Percentiles rank a stretch among this genome's conserved stretches.
Conservation (phyloP, 306 rosid genomes). For the Gynostemma pentaphyllum region DNA sequence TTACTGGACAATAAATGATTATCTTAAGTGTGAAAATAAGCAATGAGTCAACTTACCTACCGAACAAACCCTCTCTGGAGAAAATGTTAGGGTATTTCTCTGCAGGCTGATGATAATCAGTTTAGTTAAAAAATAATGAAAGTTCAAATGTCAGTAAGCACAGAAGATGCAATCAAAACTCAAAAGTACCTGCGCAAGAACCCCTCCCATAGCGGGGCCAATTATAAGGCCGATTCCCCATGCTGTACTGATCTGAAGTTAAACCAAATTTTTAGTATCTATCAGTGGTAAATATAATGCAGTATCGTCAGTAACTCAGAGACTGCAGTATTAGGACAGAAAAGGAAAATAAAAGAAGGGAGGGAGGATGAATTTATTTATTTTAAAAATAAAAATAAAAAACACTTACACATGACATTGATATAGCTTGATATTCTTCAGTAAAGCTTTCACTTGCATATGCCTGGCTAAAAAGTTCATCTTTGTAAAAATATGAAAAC, state of each 20-base stretch:
- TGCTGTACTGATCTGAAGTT: constrained; percentile 56
- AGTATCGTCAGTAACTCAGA: neutral
- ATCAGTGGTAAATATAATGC: neutral
- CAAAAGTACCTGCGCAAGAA: constrained; percentile 73
- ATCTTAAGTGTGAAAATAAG: neutral
- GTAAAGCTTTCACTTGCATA: constrained; percentile 59
- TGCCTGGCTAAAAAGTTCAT: constrained; percentile 41
- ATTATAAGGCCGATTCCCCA: constrained; percentile 70
- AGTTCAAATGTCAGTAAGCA: neutral
- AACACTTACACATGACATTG: constrained; percentile 64
- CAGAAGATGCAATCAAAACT: constrained; percentile 2
- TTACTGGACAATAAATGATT: neutral
- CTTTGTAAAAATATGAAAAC: neutral
- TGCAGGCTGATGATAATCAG: constrained; percentile 45
- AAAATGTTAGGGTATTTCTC: constrained; percentile 65
- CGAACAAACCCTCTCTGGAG: constrained; percentile 49
- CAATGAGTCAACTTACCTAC: constrained; percentile 38
- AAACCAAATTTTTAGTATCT: constrained; percentile 9
- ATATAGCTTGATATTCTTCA: constrained; percentile 71
- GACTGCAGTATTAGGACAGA: neutral
- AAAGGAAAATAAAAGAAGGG: neutral
- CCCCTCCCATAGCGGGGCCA: constrained; percentile 92
- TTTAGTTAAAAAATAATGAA: neutral
- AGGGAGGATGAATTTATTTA: neutral
- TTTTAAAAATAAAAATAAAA: neutral